Evolutionary conservation across 371 early-diverging fungal genomes (phyloP).

Genomic region (Saksenaea vasiformis): DNA sequence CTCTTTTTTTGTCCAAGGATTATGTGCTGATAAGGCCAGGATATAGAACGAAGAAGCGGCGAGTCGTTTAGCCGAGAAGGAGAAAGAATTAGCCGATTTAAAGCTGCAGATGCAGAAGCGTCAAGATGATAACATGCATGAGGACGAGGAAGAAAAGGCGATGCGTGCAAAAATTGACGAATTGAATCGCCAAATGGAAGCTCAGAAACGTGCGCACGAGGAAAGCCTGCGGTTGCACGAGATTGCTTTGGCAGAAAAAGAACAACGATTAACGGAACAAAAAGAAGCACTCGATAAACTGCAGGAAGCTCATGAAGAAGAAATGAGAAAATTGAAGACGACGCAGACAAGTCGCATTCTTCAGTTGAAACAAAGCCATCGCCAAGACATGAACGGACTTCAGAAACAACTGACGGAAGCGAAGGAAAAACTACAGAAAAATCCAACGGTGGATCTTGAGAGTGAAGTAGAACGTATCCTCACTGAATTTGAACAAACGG

Average conservation of each 20-base stretch:
- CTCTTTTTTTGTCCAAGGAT: constrained; percentile 7
- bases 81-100: constrained; percentile 42
- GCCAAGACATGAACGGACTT: constrained; percentile 33
- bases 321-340: constrained; percentile 30
- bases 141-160: constrained; percentile 26
- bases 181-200: constrained; percentile 38
- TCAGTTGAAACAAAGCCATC: constrained; percentile 36
- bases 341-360: constrained; percentile 26
- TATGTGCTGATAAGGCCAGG: not conserved
- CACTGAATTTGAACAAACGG: constrained; percentile 66
- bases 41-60: constrained; percentile 47
- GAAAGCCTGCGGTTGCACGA: constrained; percentile 43
- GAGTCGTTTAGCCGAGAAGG: constrained; percentile 35
- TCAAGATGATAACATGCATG: constrained; percentile 17
- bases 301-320: constrained; percentile 26
- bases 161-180: constrained; percentile 31
- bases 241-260: constrained; percentile 43
- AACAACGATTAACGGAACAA: constrained; percentile 37
- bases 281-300: constrained; percentile 25
- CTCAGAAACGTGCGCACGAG: constrained; percentile 42
- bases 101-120: constrained; percentile 23
- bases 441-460: constrained; percentile 56
- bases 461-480: constrained; percentile 79
- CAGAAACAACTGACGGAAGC: constrained; percentile 35
- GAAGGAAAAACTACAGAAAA: constrained; percentile 23